A percentile compares a stretch with the other conserved stretches of the same genome.
Evolutionary conservation across 108 stramenopile species (phyloP).

Genomic region (Skeletonema marinoi): DNA sequence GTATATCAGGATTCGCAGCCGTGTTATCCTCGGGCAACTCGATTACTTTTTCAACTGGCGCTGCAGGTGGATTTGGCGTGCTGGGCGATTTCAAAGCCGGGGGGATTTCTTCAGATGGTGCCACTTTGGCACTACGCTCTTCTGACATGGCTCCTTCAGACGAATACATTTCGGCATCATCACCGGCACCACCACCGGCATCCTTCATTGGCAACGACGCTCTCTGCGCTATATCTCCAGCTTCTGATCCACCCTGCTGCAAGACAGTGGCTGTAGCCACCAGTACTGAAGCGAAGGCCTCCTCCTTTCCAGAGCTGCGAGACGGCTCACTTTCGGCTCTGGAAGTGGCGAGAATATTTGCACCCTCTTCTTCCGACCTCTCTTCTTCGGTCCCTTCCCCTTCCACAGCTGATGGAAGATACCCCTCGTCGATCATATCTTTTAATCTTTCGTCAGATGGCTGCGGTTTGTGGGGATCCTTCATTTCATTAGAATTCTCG

Average conservation of each 20-base stretch:
- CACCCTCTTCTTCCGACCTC: constrained; percentile 17
- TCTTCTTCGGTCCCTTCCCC: constrained; percentile 13
- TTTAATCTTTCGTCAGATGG: constrained; percentile 4
- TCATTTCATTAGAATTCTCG: background rate
- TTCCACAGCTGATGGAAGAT: constrained; percentile 11
- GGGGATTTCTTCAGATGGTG: background rate
- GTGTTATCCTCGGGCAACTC: background rate
- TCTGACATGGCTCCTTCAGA: background rate
- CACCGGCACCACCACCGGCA: background rate
- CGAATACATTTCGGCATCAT: background rate
- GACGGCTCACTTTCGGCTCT: background rate
- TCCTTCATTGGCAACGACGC: constrained; percentile 1
- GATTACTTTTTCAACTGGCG: background rate
- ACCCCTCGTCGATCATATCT: constrained; percentile 7
- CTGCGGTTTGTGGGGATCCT: background rate
- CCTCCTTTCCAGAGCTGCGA: background rate
- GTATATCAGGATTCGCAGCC: background rate
- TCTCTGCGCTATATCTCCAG: background rate
- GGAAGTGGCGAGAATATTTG: background rate
- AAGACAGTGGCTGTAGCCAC: background rate
- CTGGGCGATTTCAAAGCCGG: background rate
- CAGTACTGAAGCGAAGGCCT: background rate
- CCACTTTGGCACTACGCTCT: background rate
- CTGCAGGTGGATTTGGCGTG: background rate
- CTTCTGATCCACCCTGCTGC: background rate